Percentiles rank a stretch among this genome's conserved stretches.
Evolutionary conservation across 257 asterid species (phyloP).

Genomic region (Nicotiana obtusifolia): DNA sequence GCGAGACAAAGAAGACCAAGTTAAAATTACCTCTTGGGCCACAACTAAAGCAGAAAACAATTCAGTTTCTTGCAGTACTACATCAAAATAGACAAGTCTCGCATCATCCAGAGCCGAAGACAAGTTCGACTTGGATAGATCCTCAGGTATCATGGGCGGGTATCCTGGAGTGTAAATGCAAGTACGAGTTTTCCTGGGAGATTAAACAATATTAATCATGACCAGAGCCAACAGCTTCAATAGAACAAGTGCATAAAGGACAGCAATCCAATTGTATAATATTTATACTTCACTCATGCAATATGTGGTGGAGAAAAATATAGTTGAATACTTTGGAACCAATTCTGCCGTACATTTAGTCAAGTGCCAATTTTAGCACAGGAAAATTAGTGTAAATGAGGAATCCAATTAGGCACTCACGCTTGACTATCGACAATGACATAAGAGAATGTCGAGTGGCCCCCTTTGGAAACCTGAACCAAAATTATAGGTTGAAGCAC

Average conservation of each 20-base stretch:
- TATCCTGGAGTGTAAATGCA: conserved; percentile 93
- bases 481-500: neutral
- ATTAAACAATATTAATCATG: conserved; percentile 7
- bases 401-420: conserved; percentile 34
- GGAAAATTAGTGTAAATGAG: neutral
- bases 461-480: conserved; percentile 75
- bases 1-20: neutral
- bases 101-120: conserved; percentile 61
- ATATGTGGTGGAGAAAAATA: neutral
- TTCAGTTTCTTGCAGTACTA: conserved; percentile 63
- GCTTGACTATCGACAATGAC: conserved; percentile 79
- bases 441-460: conserved; percentile 92
- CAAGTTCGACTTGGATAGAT: conserved; percentile 55
- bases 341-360: neutral
- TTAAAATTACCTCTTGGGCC: conserved; percentile 71
- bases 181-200: conserved; percentile 86
- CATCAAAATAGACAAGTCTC: conserved; percentile 74
- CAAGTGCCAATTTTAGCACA: neutral
- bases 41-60: conserved; percentile 44
- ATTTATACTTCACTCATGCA: neutral
- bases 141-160: conserved; percentile 88
- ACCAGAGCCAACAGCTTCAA: neutral
- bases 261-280: neutral
- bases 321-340: neutral
- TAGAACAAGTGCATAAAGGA: neutral